Evolutionary conservation across 129 eudicot genomes (phyloP).

Genomic region (Artemisia annua): DNA sequence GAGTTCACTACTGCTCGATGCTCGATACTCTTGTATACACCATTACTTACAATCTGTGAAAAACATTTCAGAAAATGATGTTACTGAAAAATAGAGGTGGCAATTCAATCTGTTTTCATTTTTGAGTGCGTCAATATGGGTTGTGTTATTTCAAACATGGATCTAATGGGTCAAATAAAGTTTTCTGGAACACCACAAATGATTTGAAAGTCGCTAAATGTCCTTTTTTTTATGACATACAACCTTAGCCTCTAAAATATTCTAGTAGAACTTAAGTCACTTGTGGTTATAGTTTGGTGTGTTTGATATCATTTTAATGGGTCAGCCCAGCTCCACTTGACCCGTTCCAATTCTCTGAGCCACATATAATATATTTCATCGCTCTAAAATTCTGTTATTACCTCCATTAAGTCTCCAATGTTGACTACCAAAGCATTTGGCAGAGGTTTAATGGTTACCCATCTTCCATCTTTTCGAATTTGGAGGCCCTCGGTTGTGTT

Average conservation of each 20-base stretch:
- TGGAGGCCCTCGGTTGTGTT: constrained; percentile 21
- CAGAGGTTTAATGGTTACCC: constrained; percentile 26
- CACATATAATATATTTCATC: background rate
- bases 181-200: background rate
- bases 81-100: background rate
- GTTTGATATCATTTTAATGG: background rate
- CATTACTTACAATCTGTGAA: constrained; percentile 61
- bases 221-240: background rate
- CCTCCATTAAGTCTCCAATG: constrained; percentile 32
- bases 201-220: background rate
- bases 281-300: too few relatives aligned
- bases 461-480: constrained; percentile 26
- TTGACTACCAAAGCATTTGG: constrained; percentile 15
- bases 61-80: background rate
- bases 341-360: background rate
- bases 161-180: background rate
- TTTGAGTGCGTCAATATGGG: background rate
- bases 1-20: constrained; percentile 65
- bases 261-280: too few relatives aligned
- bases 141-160: background rate
- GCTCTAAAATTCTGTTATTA: background rate
- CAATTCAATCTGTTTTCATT: background rate
- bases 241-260: background rate
- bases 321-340: background rate
- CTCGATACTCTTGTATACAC: constrained; percentile 61